A percentile compares a stretch with the other conserved stretches of the same genome.
These are phyloP conservation scores for Chrysopogon serrulatus DNA, from an alignment of 176 grass and related monocot species.

Conservation along the genomic window DNA sequence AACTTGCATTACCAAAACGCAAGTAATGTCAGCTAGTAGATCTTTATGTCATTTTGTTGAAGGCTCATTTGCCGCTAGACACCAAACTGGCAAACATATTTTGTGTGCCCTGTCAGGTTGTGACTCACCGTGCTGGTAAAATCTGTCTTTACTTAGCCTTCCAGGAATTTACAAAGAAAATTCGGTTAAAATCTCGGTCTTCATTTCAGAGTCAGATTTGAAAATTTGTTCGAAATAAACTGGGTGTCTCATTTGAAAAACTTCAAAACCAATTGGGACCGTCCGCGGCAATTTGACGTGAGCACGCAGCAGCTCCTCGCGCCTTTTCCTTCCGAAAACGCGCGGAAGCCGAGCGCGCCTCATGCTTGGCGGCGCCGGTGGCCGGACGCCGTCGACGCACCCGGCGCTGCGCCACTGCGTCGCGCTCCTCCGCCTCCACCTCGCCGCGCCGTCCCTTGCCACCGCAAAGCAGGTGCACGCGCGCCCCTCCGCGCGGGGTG, in stretches of 20 bases:
- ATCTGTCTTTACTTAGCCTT: neutral
- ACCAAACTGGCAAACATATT: neutral
- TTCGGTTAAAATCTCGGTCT: neutral
- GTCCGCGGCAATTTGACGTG: neutral
- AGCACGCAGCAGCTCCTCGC: neutral
- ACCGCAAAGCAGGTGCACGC: conserved; percentile 70
- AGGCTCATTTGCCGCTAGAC: neutral
- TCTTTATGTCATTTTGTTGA: neutral
- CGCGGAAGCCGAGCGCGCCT: neutral
- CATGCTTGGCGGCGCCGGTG: conserved; percentile 28
- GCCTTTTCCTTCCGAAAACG: neutral
- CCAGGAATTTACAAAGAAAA: neutral
- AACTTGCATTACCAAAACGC: neutral
- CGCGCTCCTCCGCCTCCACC: conserved; percentile 62
- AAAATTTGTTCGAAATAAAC: neutral
- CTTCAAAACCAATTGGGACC: neutral
- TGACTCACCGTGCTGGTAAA: neutral
- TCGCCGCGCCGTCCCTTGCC: conserved; percentile 37
- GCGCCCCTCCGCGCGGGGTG: conserved; percentile 51
- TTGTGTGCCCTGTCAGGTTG: neutral
- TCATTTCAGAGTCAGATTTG: neutral
- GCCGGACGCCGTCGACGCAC: conserved; percentile 18
- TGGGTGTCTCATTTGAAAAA: neutral
- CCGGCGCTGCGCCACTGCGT: conserved; percentile 58
- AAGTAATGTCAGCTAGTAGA: neutral